Evolutionary conservation across 2,329 filamentous ascomycete species (phyloP).

Genomic region (Aspergillus novofumigatus): DNA sequence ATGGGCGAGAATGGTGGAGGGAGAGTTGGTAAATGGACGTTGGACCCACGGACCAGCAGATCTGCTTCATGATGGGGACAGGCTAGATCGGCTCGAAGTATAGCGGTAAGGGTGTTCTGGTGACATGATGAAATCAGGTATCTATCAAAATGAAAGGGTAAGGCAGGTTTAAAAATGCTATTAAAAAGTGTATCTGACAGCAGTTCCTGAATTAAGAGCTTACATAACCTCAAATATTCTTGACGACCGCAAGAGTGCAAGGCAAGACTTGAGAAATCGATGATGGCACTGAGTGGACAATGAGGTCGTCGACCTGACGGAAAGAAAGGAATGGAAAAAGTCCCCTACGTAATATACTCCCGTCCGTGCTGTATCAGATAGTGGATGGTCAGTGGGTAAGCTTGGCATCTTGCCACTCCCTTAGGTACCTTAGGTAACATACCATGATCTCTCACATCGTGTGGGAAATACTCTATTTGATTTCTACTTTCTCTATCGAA

Average conservation of each 20-base stretch:
- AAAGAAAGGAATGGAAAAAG: conserved; percentile 6
- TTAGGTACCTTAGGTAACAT: neutral
- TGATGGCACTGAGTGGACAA: neutral
- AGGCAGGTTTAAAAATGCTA: too few relatives aligned
- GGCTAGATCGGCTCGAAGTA: neutral
- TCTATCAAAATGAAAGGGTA: neutral
- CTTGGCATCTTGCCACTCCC: neutral
- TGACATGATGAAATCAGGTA: neutral
- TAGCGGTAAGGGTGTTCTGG: neutral
- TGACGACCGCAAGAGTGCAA: neutral
- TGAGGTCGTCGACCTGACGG: conserved; percentile 4
- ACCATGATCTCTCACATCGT: neutral
- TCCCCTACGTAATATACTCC: conserved; percentile 14
- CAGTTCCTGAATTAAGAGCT: neutral
- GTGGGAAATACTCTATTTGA: neutral
- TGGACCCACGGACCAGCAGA: conserved; percentile 11
- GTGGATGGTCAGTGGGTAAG: neutral
- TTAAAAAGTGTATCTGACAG: neutral
- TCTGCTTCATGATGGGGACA: conserved; percentile 2
- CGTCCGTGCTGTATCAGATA: neutral
- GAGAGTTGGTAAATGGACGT: neutral
- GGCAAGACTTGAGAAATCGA: neutral
- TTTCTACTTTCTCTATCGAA: neutral
- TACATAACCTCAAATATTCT: neutral
- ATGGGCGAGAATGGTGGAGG: conserved; percentile 2